Evolutionary conservation across 345 rosid genomes (phyloP).

Genomic region (Cochlearia excelsa): DNA sequence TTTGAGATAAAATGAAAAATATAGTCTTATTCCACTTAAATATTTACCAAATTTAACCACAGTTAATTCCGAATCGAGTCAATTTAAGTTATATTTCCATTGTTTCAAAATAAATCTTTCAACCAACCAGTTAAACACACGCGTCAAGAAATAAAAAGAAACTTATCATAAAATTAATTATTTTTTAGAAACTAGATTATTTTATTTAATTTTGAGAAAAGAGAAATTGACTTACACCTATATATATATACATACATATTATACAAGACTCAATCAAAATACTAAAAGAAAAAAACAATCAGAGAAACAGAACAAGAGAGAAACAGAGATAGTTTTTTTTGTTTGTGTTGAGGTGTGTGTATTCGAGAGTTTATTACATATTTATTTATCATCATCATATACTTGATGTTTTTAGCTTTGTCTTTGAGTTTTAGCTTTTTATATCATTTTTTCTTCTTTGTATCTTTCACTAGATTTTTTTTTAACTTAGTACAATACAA

Average conservation of each 20-base stretch:
- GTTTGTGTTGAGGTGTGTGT: conserved; percentile 16
- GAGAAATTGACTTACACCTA: not conserved
- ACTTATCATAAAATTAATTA: not conserved
- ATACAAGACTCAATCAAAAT: conserved; percentile 25
- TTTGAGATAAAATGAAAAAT: too few relatives aligned
- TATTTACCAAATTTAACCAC: too few relatives aligned
- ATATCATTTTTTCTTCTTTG: conserved; percentile 37
- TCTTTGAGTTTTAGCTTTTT: conserved; percentile 30
- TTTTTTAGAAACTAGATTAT: not conserved
- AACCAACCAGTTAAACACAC: not conserved
- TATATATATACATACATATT: not conserved
- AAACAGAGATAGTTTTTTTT: conserved; percentile 25
- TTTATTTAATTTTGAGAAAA: not conserved
- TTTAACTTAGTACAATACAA: conserved; percentile 24
- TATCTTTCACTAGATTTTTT: conserved; percentile 32
- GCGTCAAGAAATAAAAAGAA: too few relatives aligned
- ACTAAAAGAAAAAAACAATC: conserved; percentile 24
- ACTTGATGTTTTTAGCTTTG: conserved; percentile 30
- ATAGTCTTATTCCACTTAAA: too few relatives aligned
- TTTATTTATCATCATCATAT: conserved; percentile 29
- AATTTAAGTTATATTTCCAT: not conserved
- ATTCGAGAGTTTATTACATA: conserved; percentile 10
- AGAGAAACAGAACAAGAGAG: conserved; percentile 23
- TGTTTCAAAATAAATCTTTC: not conserved
- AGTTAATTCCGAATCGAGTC: too few relatives aligned